phyloP scores from a whole-genome alignment of 306 rosid genomes.

The Prunus fruticosa region DNA sequence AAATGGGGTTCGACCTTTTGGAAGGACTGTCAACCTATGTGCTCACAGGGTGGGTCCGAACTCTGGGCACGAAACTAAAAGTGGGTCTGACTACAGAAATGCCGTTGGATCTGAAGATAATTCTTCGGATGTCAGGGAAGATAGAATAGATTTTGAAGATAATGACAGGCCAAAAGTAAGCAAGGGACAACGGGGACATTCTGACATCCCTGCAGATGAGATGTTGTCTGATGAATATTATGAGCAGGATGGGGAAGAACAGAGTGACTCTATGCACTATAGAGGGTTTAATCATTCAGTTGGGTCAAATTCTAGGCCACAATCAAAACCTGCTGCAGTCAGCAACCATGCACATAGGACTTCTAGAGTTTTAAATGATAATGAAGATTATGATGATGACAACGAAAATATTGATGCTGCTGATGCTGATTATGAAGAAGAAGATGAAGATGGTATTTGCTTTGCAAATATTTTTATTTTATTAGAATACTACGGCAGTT shows the following conservation, averaged over 20 bases:
- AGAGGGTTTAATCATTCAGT: constrained; percentile 45
- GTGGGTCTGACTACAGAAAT: constrained; percentile 65
- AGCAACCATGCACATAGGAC: constrained; percentile 45
- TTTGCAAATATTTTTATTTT: constrained; percentile 2
- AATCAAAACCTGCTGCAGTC: constrained; percentile 38
- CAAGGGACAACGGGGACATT: constrained; percentile 63
- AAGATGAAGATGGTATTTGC: constrained; percentile 78
- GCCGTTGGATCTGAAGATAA: constrained; percentile 68
- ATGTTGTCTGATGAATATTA: constrained; percentile 98
- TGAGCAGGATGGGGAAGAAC: constrained; percentile 95
- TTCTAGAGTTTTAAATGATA: constrained; percentile 52
- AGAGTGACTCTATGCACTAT: constrained; percentile 59
- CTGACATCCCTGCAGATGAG: constrained; percentile 90
- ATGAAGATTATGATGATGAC: constrained; percentile 37
- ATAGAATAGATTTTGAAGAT: constrained; percentile 75
- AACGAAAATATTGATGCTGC: constrained; percentile 47
- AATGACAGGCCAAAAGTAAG: constrained; percentile 58
- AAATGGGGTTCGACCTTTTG: constrained; percentile 97
- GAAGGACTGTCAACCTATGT: constrained; percentile 89
- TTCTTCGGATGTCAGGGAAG: constrained; percentile 66
- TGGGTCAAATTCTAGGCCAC: constrained; percentile 63
- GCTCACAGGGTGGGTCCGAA: constrained; percentile 67
- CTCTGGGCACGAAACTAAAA: constrained; percentile 76
- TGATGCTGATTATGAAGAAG: constrained; percentile 93
- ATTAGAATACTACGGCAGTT: constrained; percentile 22